Evolutionary conservation across 208 protist genomes (phyloP).

Genomic region (Leishmania mexicana): DNA sequence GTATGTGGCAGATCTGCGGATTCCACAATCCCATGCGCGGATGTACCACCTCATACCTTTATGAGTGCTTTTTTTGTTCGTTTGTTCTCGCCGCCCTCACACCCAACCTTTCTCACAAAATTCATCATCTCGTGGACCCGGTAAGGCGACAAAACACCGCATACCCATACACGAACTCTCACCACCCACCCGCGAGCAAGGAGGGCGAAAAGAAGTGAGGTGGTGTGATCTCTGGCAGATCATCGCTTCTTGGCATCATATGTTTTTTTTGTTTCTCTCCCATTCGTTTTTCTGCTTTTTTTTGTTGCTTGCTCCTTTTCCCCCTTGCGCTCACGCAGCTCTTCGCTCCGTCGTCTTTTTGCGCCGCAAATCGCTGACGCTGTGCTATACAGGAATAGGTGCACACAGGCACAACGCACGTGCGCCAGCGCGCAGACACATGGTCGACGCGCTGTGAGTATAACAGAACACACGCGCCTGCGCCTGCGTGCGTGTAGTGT

Average conservation of each 20-base stretch:
- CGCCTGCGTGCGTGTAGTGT: background rate
- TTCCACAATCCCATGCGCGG: background rate
- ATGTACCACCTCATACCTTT: background rate
- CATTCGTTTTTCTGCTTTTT: background rate
- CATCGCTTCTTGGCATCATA: slow-evolving; percentile 5
- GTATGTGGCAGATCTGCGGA: background rate
- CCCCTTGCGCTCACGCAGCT: background rate
- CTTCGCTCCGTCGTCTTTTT: background rate
- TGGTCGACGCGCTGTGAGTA: background rate
- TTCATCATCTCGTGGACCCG: background rate
- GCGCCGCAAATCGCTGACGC: background rate
- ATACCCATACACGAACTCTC: background rate
- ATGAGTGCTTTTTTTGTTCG: background rate
- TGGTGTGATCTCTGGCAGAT: background rate
- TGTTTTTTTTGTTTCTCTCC: background rate
- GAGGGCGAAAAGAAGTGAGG: background rate
- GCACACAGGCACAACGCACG: background rate
- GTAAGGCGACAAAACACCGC: background rate
- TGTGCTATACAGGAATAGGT: background rate
- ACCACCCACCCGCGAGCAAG: background rate
- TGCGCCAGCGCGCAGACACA: background rate
- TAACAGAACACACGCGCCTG: background rate
- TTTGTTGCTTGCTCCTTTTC: background rate
- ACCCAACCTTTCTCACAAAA: background rate
- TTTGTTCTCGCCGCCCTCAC: slow-evolving; percentile 2